These are phyloP conservation scores for Diaporthe caulivora DNA, from an alignment of 2,329 filamentous ascomycete genomes.

Conservation along the genomic window DNA sequence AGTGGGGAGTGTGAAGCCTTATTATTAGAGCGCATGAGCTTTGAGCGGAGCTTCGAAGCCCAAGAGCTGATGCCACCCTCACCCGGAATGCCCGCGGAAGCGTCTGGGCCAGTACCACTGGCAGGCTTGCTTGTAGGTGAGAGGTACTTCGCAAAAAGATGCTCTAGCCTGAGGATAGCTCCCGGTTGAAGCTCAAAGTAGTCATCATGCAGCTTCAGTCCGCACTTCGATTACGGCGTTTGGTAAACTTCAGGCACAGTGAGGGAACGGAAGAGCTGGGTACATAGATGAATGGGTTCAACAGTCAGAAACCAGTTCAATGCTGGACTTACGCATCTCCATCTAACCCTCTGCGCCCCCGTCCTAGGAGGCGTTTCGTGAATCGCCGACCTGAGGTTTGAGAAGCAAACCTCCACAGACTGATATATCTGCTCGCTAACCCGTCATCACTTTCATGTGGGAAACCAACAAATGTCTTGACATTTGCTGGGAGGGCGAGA, in stretches of 20 bases:
- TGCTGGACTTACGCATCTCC: slow-evolving; percentile 31
- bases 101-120: background rate
- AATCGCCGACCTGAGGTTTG: background rate
- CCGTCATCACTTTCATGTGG: background rate
- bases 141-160: background rate
- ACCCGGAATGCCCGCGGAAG: background rate
- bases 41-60: background rate
- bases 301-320: too few relatives aligned
- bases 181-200: slow-evolving; percentile 32
- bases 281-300: background rate
- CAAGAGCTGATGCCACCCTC: background rate
- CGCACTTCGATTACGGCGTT: slow-evolving; percentile 5
- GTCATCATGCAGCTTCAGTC: slow-evolving; percentile 28
- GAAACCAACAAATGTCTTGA: background rate
- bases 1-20: background rate
- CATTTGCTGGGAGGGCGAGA: background rate
- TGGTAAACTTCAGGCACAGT: too few relatives aligned
- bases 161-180: background rate
- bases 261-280: too few relatives aligned
- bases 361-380: background rate
- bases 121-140: background rate
- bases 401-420: background rate
- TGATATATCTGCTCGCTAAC: background rate
- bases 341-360: background rate
- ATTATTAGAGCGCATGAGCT: rapidly evolving